A percentile compares a stretch with the other conserved stretches of the same genome.
phyloP scores from a whole-genome alignment of 2,329 filamentous ascomycete genomes.

The Ilyonectria robusta region DNA sequence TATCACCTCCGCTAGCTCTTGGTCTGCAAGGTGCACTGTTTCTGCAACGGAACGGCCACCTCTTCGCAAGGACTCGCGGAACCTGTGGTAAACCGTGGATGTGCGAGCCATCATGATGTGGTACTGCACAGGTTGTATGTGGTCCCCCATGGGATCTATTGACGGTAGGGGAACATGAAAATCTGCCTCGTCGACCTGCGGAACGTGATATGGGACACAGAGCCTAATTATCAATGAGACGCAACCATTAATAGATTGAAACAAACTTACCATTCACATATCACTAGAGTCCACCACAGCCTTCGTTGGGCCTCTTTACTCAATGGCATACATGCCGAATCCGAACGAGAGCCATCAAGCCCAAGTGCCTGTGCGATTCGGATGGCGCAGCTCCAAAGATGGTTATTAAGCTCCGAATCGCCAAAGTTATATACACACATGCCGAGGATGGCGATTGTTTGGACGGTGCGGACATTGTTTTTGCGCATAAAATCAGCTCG shows the following conservation, averaged over 20 bases:
- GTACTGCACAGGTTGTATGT: constrained; percentile 25
- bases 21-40: constrained; percentile 16
- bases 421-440: constrained; percentile 29
- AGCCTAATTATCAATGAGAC: constrained; percentile 10
- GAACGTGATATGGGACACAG: constrained; percentile 18
- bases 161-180: constrained; percentile 19
- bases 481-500: constrained; percentile 20
- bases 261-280: constrained; percentile 26
- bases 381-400: constrained; percentile 22
- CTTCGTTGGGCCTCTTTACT: constrained; percentile 28
- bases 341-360: constrained; percentile 11
- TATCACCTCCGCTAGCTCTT: constrained; percentile 24
- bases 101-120: constrained; percentile 27
- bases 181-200: constrained; percentile 21
- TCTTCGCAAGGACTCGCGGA: constrained; percentile 15
- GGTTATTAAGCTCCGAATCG: constrained; percentile 21
- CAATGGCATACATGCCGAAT: background rate
- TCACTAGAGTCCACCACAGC: constrained; percentile 32
- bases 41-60: constrained; percentile 1
- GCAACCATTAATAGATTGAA: background rate
- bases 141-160: background rate
- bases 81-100: constrained; percentile 19
- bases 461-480: constrained; percentile 20
- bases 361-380: constrained; percentile 16
- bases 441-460: constrained; percentile 26